Evolutionary conservation across 345 rosid genomes (phyloP), one percentile per base, ranked within the genome.

Genomic region (Rhodomyrtus tomentosa): DNA sequence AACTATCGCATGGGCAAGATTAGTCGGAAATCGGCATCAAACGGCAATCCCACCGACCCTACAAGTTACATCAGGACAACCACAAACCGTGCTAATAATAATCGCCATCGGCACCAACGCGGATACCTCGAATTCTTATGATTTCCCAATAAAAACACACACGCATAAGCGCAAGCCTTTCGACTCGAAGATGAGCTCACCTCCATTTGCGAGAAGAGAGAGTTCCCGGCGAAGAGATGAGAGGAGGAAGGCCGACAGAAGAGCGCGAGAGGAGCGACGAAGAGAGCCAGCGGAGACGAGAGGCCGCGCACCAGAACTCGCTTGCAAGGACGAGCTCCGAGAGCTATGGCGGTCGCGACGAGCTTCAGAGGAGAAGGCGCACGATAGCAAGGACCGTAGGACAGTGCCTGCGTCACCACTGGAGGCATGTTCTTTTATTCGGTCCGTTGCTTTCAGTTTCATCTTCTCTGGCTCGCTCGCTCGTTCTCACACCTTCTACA

Each of bases 191-290:
- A 27, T 7, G 7, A 6, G 6, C 53, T 36, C 55, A 84, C 85
- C 85, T 84, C 85, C 85, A 84, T 84, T 50, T 56, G 85, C 25
- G 82, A 84, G 72, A 74, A 84, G 52, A 74, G 72, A 42, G 55
- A 73, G 59, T 36, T 52, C 9, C 81, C 82, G 50, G 79, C 51
- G 55, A 58, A 58, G 59, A 45, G 74, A 15, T 13, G 51, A 51
- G 82, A 76, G 25, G 45, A 32, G 62, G 85, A 80, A 15, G 82
- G 85, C 38, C 85, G 82, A 45, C 82, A 25, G 82, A n/a, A 54
- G 53, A 84, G 73, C 32, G 53, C 27, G 62, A 84, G 38, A 7
- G 82, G 38, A 16, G 82, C 40, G 62, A 15, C n/a, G 48, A 51
- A 15, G 50, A 36, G 20, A 29, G 32, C 15, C 36, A 22, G 40